phyloP scores from a whole-genome alignment of 2,329 filamentous ascomycete species.

The Drechslerella coelobrocha region DNA sequence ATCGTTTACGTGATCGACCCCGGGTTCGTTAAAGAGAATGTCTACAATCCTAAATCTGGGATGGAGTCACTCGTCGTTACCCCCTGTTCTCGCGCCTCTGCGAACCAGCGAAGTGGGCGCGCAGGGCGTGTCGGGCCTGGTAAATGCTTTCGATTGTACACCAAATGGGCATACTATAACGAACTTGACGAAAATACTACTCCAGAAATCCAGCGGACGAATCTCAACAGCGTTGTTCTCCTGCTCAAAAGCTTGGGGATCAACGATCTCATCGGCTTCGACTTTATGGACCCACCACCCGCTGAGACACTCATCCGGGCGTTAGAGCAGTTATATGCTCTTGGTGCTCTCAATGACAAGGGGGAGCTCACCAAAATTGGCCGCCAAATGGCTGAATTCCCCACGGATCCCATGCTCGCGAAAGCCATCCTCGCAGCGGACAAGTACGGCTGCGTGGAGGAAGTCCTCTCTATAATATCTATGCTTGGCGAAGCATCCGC shows the following conservation, averaged over 20 bases:
- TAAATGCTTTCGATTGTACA: slow-evolving; percentile 92
- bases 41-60: slow-evolving; percentile 87
- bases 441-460: slow-evolving; percentile 89
- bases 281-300: slow-evolving; percentile 93
- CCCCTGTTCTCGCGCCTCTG: slow-evolving; percentile 87
- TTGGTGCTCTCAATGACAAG: slow-evolving; percentile 85
- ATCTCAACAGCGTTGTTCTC: slow-evolving; percentile 82
- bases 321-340: slow-evolving; percentile 86
- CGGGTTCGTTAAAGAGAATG: slow-evolving; percentile 93
- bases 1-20: slow-evolving; percentile 96
- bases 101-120: slow-evolving; percentile 89
- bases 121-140: slow-evolving; percentile 91
- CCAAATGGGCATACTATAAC: slow-evolving; percentile 91
- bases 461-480: slow-evolving; percentile 89
- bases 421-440: slow-evolving; percentile 88
- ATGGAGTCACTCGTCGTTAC: slow-evolving; percentile 93
- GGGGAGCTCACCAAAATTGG: slow-evolving; percentile 90
- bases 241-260: slow-evolving; percentile 89
- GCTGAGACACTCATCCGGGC: slow-evolving; percentile 88
- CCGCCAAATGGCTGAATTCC: slow-evolving; percentile 93
- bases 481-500: slow-evolving; percentile 90
- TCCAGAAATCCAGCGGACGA: slow-evolving; percentile 90
- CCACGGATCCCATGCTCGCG: slow-evolving; percentile 87
- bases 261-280: slow-evolving; percentile 89
- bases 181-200: slow-evolving; percentile 92